These are phyloP conservation scores for Cardamine chenopodiifolia DNA, from an alignment of 345 rosid species.

Conservation along the genomic window DNA sequence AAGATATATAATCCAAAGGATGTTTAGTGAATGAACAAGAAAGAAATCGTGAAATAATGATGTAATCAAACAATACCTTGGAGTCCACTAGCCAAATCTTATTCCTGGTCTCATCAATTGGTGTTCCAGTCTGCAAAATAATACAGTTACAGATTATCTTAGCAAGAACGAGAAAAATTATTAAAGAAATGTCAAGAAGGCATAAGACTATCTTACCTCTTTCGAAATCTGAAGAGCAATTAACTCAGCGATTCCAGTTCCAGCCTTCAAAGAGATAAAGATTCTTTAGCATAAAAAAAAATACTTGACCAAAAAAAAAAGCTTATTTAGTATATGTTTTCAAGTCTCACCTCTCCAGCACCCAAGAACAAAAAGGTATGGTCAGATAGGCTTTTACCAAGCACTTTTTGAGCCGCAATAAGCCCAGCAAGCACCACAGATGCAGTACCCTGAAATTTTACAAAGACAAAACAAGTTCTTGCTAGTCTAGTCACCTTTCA, in stretches of 20 bases:
- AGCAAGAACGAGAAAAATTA: conserved; percentile 15
- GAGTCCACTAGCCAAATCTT: conserved; percentile 99
- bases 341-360: conserved; percentile 83
- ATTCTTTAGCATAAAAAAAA: conserved; percentile 8
- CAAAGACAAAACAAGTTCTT: neutral
- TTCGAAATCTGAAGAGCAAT: conserved; percentile 88
- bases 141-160: conserved; percentile 13
- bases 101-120: conserved; percentile 78
- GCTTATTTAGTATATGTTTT: conserved; percentile 15
- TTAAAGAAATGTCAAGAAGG: neutral
- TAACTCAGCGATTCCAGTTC: conserved; percentile 96
- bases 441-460: conserved; percentile 75
- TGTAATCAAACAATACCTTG: conserved; percentile 56
- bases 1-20: conserved; percentile 18
- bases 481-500: neutral
- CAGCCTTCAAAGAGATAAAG: conserved; percentile 62
- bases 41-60: neutral
- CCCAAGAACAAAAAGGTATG: conserved; percentile 90
- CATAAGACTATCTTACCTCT: conserved; percentile 43
- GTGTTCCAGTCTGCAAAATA: conserved; percentile 52
- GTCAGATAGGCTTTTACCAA: conserved; percentile 72
- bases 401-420: conserved; percentile 66
- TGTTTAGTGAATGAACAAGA: neutral
- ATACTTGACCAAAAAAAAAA: neutral
- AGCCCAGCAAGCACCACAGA: conserved; percentile 93